These are phyloP conservation scores for Emericellopsis terricola DNA, from an alignment of 495 filamentous ascomycete genomes.

Conservation along the genomic window DNA sequence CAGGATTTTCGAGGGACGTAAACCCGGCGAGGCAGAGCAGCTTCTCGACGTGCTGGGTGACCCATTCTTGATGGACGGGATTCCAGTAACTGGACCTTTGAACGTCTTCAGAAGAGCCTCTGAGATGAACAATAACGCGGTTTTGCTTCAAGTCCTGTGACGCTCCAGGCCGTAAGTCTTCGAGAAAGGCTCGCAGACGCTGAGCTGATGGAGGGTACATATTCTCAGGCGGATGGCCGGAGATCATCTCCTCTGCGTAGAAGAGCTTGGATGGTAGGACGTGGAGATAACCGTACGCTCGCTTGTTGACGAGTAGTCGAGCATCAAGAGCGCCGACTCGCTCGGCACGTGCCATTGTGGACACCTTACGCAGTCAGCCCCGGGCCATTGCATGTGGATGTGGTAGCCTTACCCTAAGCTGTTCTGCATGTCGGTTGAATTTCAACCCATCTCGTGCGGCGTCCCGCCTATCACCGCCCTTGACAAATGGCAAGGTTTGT, in stretches of 20 bases:
- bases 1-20: slow-evolving; percentile 4
- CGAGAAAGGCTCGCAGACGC: too few species aligned
- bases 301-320: slow-evolving; percentile 12
- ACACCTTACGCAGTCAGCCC: too few species aligned
- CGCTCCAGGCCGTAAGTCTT: too few species aligned
- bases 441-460: background rate
- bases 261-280: slow-evolving; percentile 7
- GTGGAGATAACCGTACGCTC: slow-evolving; percentile 7
- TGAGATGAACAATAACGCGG: slow-evolving; percentile 6
- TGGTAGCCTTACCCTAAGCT: slow-evolving; percentile 8
- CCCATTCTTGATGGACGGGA: slow-evolving; percentile 7
- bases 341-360: slow-evolving; percentile 10
- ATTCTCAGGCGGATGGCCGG: background rate
- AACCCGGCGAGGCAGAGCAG: slow-evolving; percentile 9
- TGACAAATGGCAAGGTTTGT: slow-evolving; percentile 10
- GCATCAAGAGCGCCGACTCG: slow-evolving; percentile 1
- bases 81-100: slow-evolving; percentile 1
- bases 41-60: slow-evolving; percentile 12
- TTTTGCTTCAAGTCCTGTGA: slow-evolving; percentile 3
- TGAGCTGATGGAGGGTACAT: slow-evolving; percentile 1
- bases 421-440: slow-evolving; percentile 1
- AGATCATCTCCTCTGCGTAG: slow-evolving; percentile 6
- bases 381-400: too few species aligned
- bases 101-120: background rate
- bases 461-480: background rate